Evolutionary conservation across 1,139 yeast genomes (phyloP).

Genomic region (Protomyces gravidus): DNA sequence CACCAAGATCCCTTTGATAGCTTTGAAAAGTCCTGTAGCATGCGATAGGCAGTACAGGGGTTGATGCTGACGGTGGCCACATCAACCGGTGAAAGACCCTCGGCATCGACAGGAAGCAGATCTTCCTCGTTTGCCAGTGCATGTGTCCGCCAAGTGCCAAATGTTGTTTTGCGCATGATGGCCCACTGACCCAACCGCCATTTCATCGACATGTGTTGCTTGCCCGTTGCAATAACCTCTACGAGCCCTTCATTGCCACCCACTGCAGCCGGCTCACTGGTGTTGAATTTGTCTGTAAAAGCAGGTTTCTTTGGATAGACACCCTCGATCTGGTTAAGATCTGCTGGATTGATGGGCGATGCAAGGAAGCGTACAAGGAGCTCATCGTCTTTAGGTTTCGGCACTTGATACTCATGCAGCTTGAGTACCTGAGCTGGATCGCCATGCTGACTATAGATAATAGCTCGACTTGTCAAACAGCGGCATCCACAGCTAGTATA

Average conservation of each 20-base stretch:
- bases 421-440: constrained; percentile 29
- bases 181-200: constrained; percentile 82
- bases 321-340: constrained; percentile 86
- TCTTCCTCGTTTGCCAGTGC: constrained; percentile 45
- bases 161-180: constrained; percentile 72
- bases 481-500: not conserved
- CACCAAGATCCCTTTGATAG: constrained; percentile 80
- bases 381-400: constrained; percentile 14
- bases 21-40: constrained; percentile 68
- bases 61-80: constrained; percentile 90
- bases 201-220: constrained; percentile 52
- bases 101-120: constrained; percentile 47
- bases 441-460: constrained; percentile 29
- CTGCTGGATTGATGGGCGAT: constrained; percentile 90
- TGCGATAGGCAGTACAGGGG: constrained; percentile 86
- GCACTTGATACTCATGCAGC: constrained; percentile 15
- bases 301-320: constrained; percentile 82
- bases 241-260: constrained; percentile 95
- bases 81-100: constrained; percentile 45
- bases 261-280: constrained; percentile 59
- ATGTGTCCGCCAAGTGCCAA: constrained; percentile 95
- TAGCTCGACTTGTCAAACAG: constrained; percentile 18
- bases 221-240: constrained; percentile 75
- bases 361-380: constrained; percentile 51
- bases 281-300: constrained; percentile 52